Base-by-base conservation (phyloP, 176 grass and related monocot species). In the Ensete ventricosum region DNA sequence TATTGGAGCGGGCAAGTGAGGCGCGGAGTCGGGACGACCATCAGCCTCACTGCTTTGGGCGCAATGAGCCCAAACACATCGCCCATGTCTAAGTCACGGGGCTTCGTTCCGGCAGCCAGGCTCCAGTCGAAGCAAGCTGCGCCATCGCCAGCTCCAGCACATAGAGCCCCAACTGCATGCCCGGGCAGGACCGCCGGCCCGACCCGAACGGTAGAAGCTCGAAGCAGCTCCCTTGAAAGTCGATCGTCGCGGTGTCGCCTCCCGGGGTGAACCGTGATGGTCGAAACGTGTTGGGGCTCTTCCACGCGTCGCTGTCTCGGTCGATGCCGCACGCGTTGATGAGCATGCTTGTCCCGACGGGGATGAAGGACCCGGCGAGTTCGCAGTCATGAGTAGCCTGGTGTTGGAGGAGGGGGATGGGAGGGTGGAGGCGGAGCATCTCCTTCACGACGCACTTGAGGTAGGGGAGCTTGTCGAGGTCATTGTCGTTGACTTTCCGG, bases 191-290 rank as follows among this genome's bases (percentile, higher is more conserved):
- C 29, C 29, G 64, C 76, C 87, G 66, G 0, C 87, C 87, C 0
- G 87, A 89, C 19, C 87, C 87, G 34, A 89, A 89, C 55, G 87
- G 87, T 76, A 89, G 68, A 71, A 82, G 54, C 66, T 89, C 76
- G 34, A 89, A 89, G 71, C 29, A 34, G 29, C 29, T 34, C 29
- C 29, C 29, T 34, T 3, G 29, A 3, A 34, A 34, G 29, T 34
- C 29, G 29, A 34, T 5, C 29, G 29, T 3, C 29, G 29, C 29
- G 29, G 29, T 62, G 20, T 82, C 79, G n/a, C 73, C 73, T 17
- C 26, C 77, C 0, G 53, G 5, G 55, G 71, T 55, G 24, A 89
- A 85, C 79, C 87, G 51, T 25, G 77, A 27, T 9, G 87, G 87
- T 2, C 64, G 59, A 68, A 89, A 89, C 2, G 48, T 50, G 19